Conservation (phyloP, 768 basidiomycete genomes). For the Boletus sp. region DNA sequence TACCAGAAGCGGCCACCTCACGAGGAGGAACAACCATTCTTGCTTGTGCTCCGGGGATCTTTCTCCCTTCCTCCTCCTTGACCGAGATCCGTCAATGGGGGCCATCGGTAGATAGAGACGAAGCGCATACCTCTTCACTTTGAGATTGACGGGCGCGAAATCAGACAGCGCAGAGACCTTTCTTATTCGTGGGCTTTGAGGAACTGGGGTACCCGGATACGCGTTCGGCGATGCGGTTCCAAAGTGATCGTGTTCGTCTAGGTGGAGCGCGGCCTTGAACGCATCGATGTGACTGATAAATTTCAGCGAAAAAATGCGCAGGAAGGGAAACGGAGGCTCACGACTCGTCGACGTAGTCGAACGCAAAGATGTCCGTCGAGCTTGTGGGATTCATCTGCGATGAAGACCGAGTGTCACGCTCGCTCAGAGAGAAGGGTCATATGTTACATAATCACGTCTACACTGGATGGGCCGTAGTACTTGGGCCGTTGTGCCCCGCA, state of each 20-base stretch:
- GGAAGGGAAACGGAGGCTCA: slow-evolving; percentile 34
- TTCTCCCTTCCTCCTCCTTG: slow-evolving; percentile 38
- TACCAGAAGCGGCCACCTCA: slow-evolving; percentile 88
- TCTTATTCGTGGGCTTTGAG: slow-evolving; percentile 51
- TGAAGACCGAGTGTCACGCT: background rate
- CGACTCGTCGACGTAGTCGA: slow-evolving; percentile 72
- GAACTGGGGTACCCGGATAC: slow-evolving; percentile 21
- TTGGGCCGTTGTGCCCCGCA: background rate
- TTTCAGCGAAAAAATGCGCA: background rate
- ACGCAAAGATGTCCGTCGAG: slow-evolving; percentile 35
- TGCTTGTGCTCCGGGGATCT: slow-evolving; percentile 44
- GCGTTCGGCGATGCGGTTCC: slow-evolving; percentile 22
- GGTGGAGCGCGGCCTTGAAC: slow-evolving; percentile 70
- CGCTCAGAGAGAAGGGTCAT: background rate
- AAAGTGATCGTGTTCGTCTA: slow-evolving; percentile 47
- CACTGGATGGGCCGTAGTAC: background rate
- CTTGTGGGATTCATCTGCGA: slow-evolving; percentile 11
- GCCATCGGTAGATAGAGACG: background rate
- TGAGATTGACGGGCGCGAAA: slow-evolving; percentile 87
- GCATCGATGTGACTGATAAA: slow-evolving; percentile 61
- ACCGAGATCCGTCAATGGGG: background rate
- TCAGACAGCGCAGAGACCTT: slow-evolving; percentile 85
- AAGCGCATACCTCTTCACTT: slow-evolving; percentile 61
- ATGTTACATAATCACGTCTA: slow-evolving; percentile 26
- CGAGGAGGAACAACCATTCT: slow-evolving; percentile 73